Base-by-base conservation (phyloP, 164 flowering plant species). In the Macadamia tetraphylla region DNA sequence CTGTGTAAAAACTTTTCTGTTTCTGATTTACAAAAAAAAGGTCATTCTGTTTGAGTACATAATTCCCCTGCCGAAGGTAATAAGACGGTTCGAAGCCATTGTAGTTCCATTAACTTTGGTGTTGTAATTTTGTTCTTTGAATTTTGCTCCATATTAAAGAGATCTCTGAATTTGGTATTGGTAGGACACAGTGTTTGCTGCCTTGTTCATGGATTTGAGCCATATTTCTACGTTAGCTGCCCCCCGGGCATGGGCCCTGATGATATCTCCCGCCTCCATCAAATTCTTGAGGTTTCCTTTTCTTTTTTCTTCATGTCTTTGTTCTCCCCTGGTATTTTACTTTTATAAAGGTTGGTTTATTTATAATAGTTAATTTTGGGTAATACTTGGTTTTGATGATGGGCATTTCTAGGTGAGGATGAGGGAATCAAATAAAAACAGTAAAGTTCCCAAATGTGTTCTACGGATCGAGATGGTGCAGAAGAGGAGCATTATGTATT, bases 161-260 rank as follows among this genome's bases (percentile, higher is more conserved):
- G 29, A 1, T 60, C 65, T 44, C 14, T 62, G 35, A 58, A 17
- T 65, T 61, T 18, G 53, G 18, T 46, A 73, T 65, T 66, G 18
- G 64, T 68, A 94, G 99, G 99, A 46, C 90, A 92, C 60, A 92
- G 99, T 82, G 92, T 89, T 65, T 94, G 98, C 78, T 92, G 97
- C 76, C 73, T 76, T 75, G 98, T 94, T 70, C 99, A 94, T 81
- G 99, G 98, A 10, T 94, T 94, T 71, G 91, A 90, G 79, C 99
- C 99, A 23, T 94, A 90, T 71, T 94, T 92, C 78, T 94, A 87
- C 75, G 81, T 92, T 61, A 83, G 81, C 75, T 94, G 99, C 62
- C 97, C 90, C 62, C 86, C 81, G 17, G 99, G 97, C 68, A 89
- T 92, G 96, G 92, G 91, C 9, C 90, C 98, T 23, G 98, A 94